Base-by-base conservation (phyloP, 2,329 filamentous ascomycete genomes). In the Ophiognomonia clavigignenti-juglandacearum region DNA sequence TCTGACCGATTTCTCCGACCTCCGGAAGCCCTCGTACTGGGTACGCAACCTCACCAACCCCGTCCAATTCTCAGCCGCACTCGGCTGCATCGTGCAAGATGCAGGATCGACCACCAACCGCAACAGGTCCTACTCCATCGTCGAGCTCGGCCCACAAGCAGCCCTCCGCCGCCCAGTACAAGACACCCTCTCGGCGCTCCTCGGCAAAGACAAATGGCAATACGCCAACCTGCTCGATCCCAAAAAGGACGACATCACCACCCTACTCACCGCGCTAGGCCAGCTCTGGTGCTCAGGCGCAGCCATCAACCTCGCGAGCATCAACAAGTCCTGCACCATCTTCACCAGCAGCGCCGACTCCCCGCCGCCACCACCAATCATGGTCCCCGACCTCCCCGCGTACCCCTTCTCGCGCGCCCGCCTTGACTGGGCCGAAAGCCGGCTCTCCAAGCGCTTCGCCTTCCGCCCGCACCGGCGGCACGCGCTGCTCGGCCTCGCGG, bases 121-220 rank as follows among this genome's bases (percentile, higher is more conserved):
- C 13, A 29, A 7, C 7, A 29, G 26, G 7, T 7, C 7, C 13
- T 13, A 29, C 26, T 29, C 13, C 13, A 29, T 64, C 34, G 55
- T 66, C 29, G 65, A 67, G 45, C 53, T 67, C 35, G 65, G 64
- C 1, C 64, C 64, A 6, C 64, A 67, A 26, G 57, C 59, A 10
- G 62, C 64, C 4, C 57, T 67, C 0, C 56, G 58, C 9, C 62
- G 64, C 2, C 63, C 64, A 3, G 57, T 63, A 20, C 61, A 62
- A 43, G 60, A 68, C 36, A 63, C 60, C 16, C 55, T 65, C 4
- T 18, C 34, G 34, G 14, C 16, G 19, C 14, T 37, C 4, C 38
- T n/a, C 4, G 18, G 34, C 23, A 24, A 24, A n/a, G 26, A 40
- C 9, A 24, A 29, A n/a, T 9, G 23, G 20, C 23, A 16, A 9